Evolutionary conservation across 148 eudicot genomes (phyloP), one percentile per base, ranked within the genome.

Genomic region (Arctostaphylos glauca): DNA sequence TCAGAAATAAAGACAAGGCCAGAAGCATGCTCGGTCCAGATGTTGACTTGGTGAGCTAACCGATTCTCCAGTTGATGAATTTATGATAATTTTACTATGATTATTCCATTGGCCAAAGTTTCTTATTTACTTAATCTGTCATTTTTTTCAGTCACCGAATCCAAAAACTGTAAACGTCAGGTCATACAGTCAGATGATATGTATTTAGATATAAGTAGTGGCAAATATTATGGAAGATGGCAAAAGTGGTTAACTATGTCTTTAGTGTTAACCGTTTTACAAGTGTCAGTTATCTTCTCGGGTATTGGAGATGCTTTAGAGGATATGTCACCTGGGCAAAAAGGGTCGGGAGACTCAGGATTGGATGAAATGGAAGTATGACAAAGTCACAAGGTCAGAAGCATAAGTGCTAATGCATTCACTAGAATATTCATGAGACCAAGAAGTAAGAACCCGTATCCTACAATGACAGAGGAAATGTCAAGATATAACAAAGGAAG

Each of bases 1-100:
- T 91, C 59, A 91, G 99, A 84, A 94, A 96, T 89, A 94, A 94
- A 91, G 99, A 92, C 76, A 96, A 96, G 85, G 99, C 97, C 80
- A 94, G 92, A 83, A 89, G 81, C 77, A 86, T 96, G 96, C 89
- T 96, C 41, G 99, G 98, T 77, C 95, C 94, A 64, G 97, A 94
- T 79, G 82, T 94, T 49, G 98, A 94, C 83, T 71, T 96, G 92
- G 99, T 96, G 87, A 94, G 89, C 78, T 88, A 16, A 5, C 23
- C 64, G 53, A 50, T 43, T 49, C 13, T 55, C 3, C 6, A 38
- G 9, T 77, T 52, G 43, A 13, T 46, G 77, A 77, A 15, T 10
- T 70, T 10, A 52, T 18, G 41, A n/a, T 41, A 2, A 38, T 13
- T 41, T 81, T 31, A 64, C 50, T 41, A 80, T 10, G 48, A 31